Evolutionary conservation across 345 rosid species (phyloP).

Genomic region (Corchorus olitorius): DNA sequence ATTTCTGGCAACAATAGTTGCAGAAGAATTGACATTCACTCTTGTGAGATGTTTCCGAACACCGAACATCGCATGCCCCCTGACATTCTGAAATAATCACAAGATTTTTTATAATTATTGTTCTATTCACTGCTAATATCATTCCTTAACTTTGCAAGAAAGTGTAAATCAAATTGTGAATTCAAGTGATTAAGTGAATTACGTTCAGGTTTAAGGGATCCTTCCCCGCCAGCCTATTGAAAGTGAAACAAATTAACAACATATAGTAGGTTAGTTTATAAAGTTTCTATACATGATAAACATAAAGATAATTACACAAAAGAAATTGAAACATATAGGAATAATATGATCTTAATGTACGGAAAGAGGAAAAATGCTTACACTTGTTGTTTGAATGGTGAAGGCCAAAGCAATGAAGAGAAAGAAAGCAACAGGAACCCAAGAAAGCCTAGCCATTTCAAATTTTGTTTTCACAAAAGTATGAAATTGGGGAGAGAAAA

Average conservation of each 20-base stretch:
- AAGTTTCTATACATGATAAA: no score
- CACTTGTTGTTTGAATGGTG: neutral
- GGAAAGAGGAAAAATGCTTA: neutral
- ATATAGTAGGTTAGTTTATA: neutral
- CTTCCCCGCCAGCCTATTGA: neutral
- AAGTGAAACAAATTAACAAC: neutral
- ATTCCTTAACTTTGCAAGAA: no score
- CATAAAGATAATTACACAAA: no score
- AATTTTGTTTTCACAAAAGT: neutral
- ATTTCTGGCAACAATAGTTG: no score
- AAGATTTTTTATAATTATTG: no score
- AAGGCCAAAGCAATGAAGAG: neutral
- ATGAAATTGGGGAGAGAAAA: neutral
- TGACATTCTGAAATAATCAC: no score
- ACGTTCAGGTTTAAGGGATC: conserved; percentile 1
- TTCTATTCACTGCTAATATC: no score
- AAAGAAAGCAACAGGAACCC: conserved; percentile 4
- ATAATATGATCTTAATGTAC: neutral
- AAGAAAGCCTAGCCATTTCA: conserved; percentile 19
- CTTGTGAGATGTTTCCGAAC: no score
- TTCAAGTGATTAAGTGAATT: neutral
- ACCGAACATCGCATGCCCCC: no score
- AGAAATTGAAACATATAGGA: no score
- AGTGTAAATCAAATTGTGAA: no score
- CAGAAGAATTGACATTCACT: no score